Percentiles rank a stretch among this genome's conserved stretches.
phyloP scores from a whole-genome alignment of 495 filamentous ascomycete genomes.

The Pyrenopolyporus hunteri region DNA sequence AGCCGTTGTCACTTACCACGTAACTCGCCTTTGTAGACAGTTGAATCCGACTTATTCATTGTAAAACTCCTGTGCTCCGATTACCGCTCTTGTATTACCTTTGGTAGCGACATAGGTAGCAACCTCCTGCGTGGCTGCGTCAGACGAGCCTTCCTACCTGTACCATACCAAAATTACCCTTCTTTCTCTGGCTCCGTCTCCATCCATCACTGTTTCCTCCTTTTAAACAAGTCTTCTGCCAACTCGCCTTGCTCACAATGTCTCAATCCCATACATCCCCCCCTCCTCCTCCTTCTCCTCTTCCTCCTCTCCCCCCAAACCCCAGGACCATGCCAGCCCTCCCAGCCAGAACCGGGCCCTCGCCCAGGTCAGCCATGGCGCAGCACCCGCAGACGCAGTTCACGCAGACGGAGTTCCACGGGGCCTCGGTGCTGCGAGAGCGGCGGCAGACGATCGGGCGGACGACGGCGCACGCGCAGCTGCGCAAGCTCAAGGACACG shows the following conservation, averaged over 20 bases:
- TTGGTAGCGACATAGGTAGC: neutral
- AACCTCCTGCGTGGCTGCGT: no score
- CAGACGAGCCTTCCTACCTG: no score
- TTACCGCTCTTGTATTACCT: neutral
- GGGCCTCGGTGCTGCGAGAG: constrained; percentile 43
- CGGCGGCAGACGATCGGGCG: constrained; percentile 51
- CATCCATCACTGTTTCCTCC: neutral
- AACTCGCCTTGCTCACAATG: no score
- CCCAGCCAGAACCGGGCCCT: no score
- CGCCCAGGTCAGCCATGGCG: constrained; percentile 20
- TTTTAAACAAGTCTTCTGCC: neutral
- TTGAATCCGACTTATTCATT: neutral
- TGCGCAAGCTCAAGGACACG: constrained; percentile 58
- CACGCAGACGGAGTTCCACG: constrained; percentile 40
- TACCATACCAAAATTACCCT: no score
- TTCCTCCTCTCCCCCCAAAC: neutral
- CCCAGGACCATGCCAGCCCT: neutral
- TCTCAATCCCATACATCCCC: neutral
- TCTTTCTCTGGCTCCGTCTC: no score
- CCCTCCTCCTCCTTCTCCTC: neutral
- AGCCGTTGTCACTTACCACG: neutral
- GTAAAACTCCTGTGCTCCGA: neutral
- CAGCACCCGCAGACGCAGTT: constrained; percentile 44
- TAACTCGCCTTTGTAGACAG: neutral
- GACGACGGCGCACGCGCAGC: constrained; percentile 53